These are phyloP conservation scores for Coniosporium apollinis DNA, from an alignment of 495 filamentous ascomycete genomes.

Conservation along the genomic window DNA sequence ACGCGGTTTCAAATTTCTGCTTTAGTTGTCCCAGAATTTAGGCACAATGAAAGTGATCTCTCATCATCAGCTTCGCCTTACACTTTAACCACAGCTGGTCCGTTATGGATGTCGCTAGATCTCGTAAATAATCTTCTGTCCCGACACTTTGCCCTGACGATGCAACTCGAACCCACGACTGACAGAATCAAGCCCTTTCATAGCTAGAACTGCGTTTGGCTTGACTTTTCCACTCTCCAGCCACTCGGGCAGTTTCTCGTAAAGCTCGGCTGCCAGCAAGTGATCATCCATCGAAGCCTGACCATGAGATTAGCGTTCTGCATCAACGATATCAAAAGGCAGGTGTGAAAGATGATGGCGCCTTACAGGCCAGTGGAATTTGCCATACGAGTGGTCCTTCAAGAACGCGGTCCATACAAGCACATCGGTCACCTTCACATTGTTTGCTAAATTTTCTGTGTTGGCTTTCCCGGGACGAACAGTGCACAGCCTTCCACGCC, in stretches of 20 bases:
- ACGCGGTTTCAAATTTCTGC: too few species aligned
- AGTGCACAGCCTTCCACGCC: constrained; percentile 16
- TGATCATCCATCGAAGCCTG: constrained; percentile 20
- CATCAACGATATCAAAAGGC: too few species aligned
- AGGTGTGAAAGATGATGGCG: too few species aligned
- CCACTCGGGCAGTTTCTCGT: constrained; percentile 17
- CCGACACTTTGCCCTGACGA: constrained; percentile 16
- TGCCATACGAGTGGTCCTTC: constrained; percentile 19
- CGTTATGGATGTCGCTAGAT: too few species aligned
- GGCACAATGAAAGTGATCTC: too few species aligned
- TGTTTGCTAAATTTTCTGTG: constrained; percentile 14
- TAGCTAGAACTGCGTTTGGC: constrained; percentile 8
- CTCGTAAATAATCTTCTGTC: constrained; percentile 20
- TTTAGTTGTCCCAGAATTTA: too few species aligned
- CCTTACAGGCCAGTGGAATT: constrained; percentile 16
- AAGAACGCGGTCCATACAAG: constrained; percentile 23
- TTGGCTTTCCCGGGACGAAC: constrained; percentile 20
- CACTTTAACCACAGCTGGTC: too few species aligned
- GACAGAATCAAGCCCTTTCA: constrained; percentile 12
- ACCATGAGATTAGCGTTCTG: too few species aligned
- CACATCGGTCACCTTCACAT: constrained; percentile 18
- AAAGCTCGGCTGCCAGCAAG: constrained; percentile 16
- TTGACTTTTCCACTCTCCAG: constrained; percentile 13
- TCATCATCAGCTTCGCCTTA: too few species aligned
- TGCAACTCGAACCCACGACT: constrained; percentile 16